Base-by-base conservation (phyloP, 805 yeast genomes). In the Ogataea chonburiensis region DNA sequence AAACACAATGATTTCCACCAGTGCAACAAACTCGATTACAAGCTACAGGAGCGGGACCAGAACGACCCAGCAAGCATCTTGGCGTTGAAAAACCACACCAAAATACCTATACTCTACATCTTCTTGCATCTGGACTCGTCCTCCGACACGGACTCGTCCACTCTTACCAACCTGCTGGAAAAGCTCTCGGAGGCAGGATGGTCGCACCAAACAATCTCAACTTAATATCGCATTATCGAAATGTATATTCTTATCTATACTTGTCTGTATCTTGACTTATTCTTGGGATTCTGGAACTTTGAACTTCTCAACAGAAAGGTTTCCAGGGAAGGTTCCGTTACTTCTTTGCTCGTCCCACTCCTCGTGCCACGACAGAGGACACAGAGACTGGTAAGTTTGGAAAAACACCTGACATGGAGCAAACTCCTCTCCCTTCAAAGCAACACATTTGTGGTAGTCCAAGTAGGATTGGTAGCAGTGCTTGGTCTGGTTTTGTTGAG, bases 391-490 rank as follows among this genome's bases (percentile, higher is more conserved):
- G 76, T 76, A 93, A 39, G 97, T 86, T 68, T 78, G 83, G 80
- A 78, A 86, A 74, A 93, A 93, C 56, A 86, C 89, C 70, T 88
- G 77, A 70, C 98, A 93, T 60, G 98, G 98, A 57, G 89, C 95
- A 61, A 93, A 93, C 46, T 89, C 98, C 71, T 91, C 97, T 62
- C 98, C 98, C 73, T 91, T 91, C 52, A 89, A 87, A 59, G 81
- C 84, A 63, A 93, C 79, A 75, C 98, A 93, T 69, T 88, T 89
- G 82, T 85, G 93, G 80, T 91, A 93, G 70, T 93, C 98, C 59
- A 93, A 87, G 73, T 91, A 93, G 55, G 91, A 77, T 73, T 91
- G 97, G 81, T 91, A 94, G 76, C 98, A 93, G 76, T 91, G 96
- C 73, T 84, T 88, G 58, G 97, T 86, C 71, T 91, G 98, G 80